Base-by-base conservation (phyloP, 108 stramenopile genomes). In the Cyclotella choctawhatcheeana region DNA sequence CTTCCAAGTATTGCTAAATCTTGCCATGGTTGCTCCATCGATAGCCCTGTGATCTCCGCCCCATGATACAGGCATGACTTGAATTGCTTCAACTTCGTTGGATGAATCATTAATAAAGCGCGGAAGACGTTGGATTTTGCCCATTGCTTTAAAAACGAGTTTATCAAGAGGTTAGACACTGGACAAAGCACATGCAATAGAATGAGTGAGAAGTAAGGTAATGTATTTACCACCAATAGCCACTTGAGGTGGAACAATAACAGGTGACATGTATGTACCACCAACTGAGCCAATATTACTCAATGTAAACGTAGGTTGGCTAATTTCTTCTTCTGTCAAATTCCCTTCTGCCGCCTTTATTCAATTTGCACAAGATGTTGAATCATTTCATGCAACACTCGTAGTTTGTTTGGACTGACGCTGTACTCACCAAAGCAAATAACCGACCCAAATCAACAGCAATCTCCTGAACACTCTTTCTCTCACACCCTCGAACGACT, bases 241-340 rank as follows among this genome's bases (percentile, higher is more conserved):
- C 2, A 98, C 95, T 60, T 97, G 93, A 16, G 98, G 98, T 44
- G 88, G 81, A 0, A 89, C 77, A 7, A 99, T 85, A 33, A 98
- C 86, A 12, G 98, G 97, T 27, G 79, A 82, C 89, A 97, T 96
- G 81, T 94, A 97, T 4, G 96, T 97, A 5, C 98, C 98, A 17
- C 97, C 97, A 67, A 99, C 94, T 37, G 94, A 92, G n/a, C 99
- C 99, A 71, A 99, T 98, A 76, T 99, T 99, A 59, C 85, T 88
- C 35, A 99, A 67, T 32, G 96, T 93, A 79, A 98, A 97, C 44
- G 98, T 98, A 17, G 91, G 83, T 59, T 87, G 84, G 44, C 66
- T 59, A 44, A 98, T 82, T 58, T 98, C 93, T 8, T 43, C 79
- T 71, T 90, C 85, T 5, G 86, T 75, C 7, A 97, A 83, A 48